Evolutionary conservation across 2,329 filamentous ascomycete genomes (phyloP), one percentile per base, ranked within the genome.

Genomic region (Didymella segeticola): DNA sequence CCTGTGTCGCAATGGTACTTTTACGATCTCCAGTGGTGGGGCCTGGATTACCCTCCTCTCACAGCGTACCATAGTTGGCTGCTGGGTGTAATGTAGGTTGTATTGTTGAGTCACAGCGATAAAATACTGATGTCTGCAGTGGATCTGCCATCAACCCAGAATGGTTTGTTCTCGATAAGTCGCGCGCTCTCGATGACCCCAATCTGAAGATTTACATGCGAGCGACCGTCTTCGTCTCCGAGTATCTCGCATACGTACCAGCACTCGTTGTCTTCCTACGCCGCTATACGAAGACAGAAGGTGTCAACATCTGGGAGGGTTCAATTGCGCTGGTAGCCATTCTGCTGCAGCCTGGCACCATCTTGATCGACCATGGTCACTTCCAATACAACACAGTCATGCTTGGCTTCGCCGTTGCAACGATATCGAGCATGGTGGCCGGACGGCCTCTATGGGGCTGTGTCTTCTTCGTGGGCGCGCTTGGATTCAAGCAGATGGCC

Each of bases 401-500:
- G 95, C 86, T 99, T 14, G 95, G 96, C 2, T 85, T 98, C 41
- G 86, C 95, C 9, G 80, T 96, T 25, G 91, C 91, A 0, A 91
- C 89, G 66, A 86, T 97, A 79, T 95, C 93, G 34, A 95, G 90
- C 73, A 89, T 98, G 77, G 76, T 96, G 43, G 91, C 92, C 3
- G 90, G 90, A 4, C 85, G 92, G 42, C 88, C 88, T 66, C 83
- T 96, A 57, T 97, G 93, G 92, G 86, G 90, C 22, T 92, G 91
- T 58, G 85, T 96, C 54, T 96, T 96, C 79, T 99, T 99, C 66
- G 95, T 99, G 6, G 86, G 85, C 14, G 90, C 93, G 3, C 80
- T 99, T n/a, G 91, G 91, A 5, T 99, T 98, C 82, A 99, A 99
- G 80, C 95, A 99, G 75, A 99, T 99, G 96, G 93, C 93, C 1